A percentile compares a stretch with the other conserved stretches of the same genome.
Conservation (phyloP, 495 filamentous ascomycete genomes). For the Gamarada debralockiae region DNA sequence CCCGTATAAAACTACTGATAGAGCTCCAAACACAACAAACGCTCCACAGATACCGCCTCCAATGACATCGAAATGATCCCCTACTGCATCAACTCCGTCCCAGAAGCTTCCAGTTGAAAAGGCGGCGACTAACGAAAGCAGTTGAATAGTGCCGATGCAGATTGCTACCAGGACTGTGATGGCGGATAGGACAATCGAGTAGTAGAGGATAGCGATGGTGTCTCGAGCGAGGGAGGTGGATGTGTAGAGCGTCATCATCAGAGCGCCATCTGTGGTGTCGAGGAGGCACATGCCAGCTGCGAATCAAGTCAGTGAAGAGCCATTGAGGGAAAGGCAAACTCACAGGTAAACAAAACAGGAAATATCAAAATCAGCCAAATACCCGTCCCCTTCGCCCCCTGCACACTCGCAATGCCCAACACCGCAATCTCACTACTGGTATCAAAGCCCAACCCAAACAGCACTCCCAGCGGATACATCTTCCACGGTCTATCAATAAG, state of each 20-base stretch:
- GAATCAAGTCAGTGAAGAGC: neutral
- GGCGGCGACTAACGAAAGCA: constrained; percentile 71
- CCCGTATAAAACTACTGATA: constrained; percentile 65
- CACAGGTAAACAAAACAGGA: constrained; percentile 84
- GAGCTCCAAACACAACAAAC: constrained; percentile 74
- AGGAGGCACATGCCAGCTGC: constrained; percentile 27
- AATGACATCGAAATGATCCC: constrained; percentile 83
- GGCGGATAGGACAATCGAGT: constrained; percentile 83
- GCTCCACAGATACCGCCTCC: constrained; percentile 80
- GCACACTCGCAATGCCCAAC: constrained; percentile 81
- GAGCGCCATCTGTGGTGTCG: constrained; percentile 70
- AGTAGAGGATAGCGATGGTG: constrained; percentile 84
- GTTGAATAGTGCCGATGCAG: constrained; percentile 80
- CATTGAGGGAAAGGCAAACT: constrained; percentile 5
- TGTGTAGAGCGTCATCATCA: constrained; percentile 94
- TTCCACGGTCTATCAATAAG: constrained; percentile 94
- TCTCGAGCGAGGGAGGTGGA: constrained; percentile 70
- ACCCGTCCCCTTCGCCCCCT: constrained; percentile 78
- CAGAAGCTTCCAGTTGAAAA: constrained; percentile 78
- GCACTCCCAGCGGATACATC: constrained; percentile 86
- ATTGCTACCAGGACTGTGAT: constrained; percentile 86
- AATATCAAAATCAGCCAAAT: constrained; percentile 96
- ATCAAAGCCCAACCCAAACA: constrained; percentile 95
- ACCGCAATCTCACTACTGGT: constrained; percentile 93
- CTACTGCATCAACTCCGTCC: constrained; percentile 73